Evolutionary conservation across 495 filamentous ascomycete species (phyloP).

Genomic region (Penicillium ucsense): DNA sequence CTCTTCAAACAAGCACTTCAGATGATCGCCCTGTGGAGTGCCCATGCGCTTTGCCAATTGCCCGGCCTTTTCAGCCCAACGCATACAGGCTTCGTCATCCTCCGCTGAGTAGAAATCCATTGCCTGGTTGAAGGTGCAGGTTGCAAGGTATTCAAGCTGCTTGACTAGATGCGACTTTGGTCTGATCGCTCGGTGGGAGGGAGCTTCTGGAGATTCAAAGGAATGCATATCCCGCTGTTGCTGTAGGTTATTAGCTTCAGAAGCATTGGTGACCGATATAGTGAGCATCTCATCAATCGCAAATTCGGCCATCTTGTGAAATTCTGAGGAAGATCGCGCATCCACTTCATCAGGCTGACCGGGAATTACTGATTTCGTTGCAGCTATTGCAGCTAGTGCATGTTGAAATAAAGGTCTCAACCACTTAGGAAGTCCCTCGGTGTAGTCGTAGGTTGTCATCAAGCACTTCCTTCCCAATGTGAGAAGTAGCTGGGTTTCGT

Average conservation of each 20-base stretch:
- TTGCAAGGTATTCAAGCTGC: conserved; percentile 72
- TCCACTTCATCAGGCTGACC: too few species aligned
- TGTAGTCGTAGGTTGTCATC: too few species aligned
- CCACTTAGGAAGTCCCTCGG: too few species aligned
- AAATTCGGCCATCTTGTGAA: conserved; percentile 12
- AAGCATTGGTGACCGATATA: conserved; percentile 25
- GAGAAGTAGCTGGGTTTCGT: neutral
- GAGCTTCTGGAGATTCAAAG: neutral
- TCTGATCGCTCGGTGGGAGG: too few species aligned
- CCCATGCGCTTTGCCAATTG: conserved; percentile 46
- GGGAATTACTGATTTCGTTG: neutral
- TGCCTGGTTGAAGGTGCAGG: conserved; percentile 63
- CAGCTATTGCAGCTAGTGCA: neutral
- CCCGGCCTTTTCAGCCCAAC: conserved; percentile 60
- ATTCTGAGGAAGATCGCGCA: neutral
- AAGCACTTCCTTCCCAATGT: too few species aligned
- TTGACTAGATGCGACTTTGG: conserved; percentile 45
- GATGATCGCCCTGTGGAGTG: conserved; percentile 24
- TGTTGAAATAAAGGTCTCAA: neutral
- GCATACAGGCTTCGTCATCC: conserved; percentile 45
- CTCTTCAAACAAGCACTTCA: conserved; percentile 44
- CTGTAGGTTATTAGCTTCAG: too few species aligned
- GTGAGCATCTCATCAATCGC: conserved; percentile 41
- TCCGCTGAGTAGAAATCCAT: conserved; percentile 57
- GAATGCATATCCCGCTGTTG: neutral